These are phyloP conservation scores for Tuber calosporum DNA, from an alignment of 495 filamentous ascomycete species.

Conservation along the genomic window DNA sequence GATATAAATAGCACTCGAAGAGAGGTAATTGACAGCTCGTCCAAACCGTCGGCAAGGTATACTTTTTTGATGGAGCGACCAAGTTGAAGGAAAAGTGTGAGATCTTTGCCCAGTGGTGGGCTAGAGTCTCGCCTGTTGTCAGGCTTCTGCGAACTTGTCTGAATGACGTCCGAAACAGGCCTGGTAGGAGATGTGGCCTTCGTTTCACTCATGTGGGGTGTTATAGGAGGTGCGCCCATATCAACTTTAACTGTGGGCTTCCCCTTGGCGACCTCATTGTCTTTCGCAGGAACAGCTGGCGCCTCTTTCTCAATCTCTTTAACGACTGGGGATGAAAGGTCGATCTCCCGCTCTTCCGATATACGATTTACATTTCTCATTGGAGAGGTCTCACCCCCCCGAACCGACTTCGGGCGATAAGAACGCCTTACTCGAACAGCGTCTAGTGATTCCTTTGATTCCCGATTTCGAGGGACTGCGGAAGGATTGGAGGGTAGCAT, in stretches of 20 bases:
- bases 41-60: slow-evolving; percentile 72
- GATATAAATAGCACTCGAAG: slow-evolving; percentile 98
- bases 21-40: slow-evolving; percentile 73
- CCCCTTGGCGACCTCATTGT: slow-evolving; percentile 44
- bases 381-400: slow-evolving; percentile 54
- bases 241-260: slow-evolving; percentile 43
- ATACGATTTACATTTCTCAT: slow-evolving; percentile 58
- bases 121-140: slow-evolving; percentile 59
- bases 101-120: slow-evolving; percentile 72
- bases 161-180: slow-evolving; percentile 33
- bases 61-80: slow-evolving; percentile 96
- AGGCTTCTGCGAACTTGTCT: slow-evolving; percentile 45
- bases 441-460: slow-evolving; percentile 83
- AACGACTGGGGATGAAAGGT: slow-evolving; percentile 37
- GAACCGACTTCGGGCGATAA: slow-evolving; percentile 60
- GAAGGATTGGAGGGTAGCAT: slow-evolving; percentile 85
- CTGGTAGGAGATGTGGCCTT: slow-evolving; percentile 43
- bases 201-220: slow-evolving; percentile 35
- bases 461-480: slow-evolving; percentile 78
- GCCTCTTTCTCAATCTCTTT: slow-evolving; percentile 44
- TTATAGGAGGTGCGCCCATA: slow-evolving; percentile 17
- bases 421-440: slow-evolving; percentile 69
- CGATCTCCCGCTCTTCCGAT: slow-evolving; percentile 56
- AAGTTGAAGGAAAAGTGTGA: slow-evolving; percentile 95
- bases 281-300: slow-evolving; percentile 48